Evolutionary conservation across 768 basidiomycete species (phyloP).

Genomic region (Leccinum subgranulosum): DNA sequence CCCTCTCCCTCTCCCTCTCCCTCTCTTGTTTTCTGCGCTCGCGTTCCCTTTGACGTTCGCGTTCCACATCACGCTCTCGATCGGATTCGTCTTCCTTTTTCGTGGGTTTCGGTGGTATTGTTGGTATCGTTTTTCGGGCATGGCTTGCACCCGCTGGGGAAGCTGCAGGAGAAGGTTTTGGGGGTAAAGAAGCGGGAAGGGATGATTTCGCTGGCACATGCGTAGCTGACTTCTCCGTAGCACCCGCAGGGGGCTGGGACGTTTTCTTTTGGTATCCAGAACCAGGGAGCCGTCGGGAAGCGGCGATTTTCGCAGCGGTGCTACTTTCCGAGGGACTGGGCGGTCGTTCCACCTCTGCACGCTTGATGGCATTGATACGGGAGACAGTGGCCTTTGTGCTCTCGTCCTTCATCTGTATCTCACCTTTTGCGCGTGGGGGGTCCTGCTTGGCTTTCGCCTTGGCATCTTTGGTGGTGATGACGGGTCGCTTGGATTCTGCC

Average conservation of each 20-base stretch:
- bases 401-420: slow-evolving; percentile 40
- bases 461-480: slow-evolving; percentile 42
- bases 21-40: slow-evolving; percentile 22
- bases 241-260: slow-evolving; percentile 18
- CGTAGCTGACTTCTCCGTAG: slow-evolving; percentile 28
- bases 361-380: slow-evolving; percentile 30
- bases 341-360: slow-evolving; percentile 20
- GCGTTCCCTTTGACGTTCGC: slow-evolving; percentile 26
- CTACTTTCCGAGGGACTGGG: slow-evolving; percentile 16
- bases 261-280: slow-evolving; percentile 46
- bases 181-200: slow-evolving; percentile 31
- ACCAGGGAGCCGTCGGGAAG: slow-evolving; percentile 41
- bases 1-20: slow-evolving; percentile 10
- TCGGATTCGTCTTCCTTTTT: slow-evolving; percentile 30
- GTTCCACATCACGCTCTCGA: slow-evolving; percentile 23
- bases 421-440: slow-evolving; percentile 28
- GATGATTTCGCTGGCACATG: slow-evolving; percentile 27
- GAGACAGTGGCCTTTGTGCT: slow-evolving; percentile 29
- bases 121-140: slow-evolving; percentile 30
- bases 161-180: slow-evolving; percentile 32
- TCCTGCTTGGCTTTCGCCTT: slow-evolving; percentile 39
- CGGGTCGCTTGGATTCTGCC: slow-evolving; percentile 41
- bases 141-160: slow-evolving; percentile 23
- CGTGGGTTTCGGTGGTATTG: slow-evolving; percentile 14
- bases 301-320: slow-evolving; percentile 17